Evolutionary conservation across 2,329 filamentous ascomycete genomes (phyloP).

Genomic region (Fusarium devonianum): DNA sequence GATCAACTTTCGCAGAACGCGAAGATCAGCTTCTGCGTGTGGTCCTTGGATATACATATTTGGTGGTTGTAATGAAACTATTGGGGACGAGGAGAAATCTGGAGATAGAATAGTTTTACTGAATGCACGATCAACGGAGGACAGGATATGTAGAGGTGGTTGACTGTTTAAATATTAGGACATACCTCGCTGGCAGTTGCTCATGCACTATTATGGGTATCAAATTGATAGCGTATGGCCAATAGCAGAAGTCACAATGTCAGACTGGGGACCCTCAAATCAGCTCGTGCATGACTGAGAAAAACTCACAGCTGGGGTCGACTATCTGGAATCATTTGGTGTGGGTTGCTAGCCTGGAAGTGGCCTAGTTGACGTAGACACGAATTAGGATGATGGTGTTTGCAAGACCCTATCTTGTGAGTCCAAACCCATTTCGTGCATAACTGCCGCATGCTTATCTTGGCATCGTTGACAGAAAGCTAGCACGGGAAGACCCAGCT

Average conservation of each 20-base stretch:
- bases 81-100: neutral
- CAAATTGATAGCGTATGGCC: neutral
- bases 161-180: neutral
- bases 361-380: conserved; percentile 13
- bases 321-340: conserved; percentile 25
- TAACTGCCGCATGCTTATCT: too few species aligned
- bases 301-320: neutral
- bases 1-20: conserved; percentile 62
- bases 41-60: conserved; percentile 64
- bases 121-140: neutral
- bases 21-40: conserved; percentile 60
- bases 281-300: neutral
- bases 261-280: neutral
- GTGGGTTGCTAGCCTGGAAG: conserved; percentile 10
- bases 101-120: neutral
- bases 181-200: neutral
- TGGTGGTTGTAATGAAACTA: neutral
- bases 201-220: neutral
- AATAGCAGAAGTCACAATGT: conserved; percentile 2
- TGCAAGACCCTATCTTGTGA: neutral
- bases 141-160: neutral
- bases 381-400: conserved; percentile 10
- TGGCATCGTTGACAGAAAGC: too few species aligned
- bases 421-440: neutral
- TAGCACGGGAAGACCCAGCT: too few species aligned